Conservation (phyloP, 2,329 filamentous ascomycete genomes). For the Pseudogymnoascus sp. region DNA sequence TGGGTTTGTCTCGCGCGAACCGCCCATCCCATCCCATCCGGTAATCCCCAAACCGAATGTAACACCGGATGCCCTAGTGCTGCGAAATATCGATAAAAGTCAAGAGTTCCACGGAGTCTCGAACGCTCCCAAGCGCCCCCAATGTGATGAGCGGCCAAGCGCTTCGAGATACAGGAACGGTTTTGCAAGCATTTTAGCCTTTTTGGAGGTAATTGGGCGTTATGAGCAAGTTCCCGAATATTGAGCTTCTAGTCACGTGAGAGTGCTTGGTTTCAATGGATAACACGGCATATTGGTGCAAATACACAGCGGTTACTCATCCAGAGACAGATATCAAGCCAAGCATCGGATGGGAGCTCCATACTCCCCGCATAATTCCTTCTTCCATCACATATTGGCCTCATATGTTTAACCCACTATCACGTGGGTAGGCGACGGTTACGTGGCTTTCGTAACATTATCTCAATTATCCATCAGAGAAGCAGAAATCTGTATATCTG, state of each 20-base stretch:
- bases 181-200: background rate
- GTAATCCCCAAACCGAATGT: slow-evolving; percentile 2
- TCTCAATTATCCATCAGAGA: background rate
- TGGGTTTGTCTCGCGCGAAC: background rate
- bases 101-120: background rate
- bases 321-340: background rate
- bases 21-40: background rate
- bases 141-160: background rate
- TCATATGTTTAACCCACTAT: background rate
- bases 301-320: background rate
- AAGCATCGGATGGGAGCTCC: background rate
- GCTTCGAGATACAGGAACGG: slow-evolving; percentile 1
- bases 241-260: background rate
- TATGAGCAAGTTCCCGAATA: background rate
- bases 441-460: background rate
- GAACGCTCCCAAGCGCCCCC: background rate
- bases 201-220: background rate
- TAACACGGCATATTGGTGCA: background rate
- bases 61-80: background rate
- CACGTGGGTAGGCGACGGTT: background rate
- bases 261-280: background rate
- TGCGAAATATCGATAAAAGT: slow-evolving; percentile 4
- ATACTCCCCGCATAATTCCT: background rate
- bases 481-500: background rate
- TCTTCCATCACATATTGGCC: background rate